Evolutionary conservation across 2,329 filamentous ascomycete species (phyloP).

Genomic region (Penicillium psychrosexuale): DNA sequence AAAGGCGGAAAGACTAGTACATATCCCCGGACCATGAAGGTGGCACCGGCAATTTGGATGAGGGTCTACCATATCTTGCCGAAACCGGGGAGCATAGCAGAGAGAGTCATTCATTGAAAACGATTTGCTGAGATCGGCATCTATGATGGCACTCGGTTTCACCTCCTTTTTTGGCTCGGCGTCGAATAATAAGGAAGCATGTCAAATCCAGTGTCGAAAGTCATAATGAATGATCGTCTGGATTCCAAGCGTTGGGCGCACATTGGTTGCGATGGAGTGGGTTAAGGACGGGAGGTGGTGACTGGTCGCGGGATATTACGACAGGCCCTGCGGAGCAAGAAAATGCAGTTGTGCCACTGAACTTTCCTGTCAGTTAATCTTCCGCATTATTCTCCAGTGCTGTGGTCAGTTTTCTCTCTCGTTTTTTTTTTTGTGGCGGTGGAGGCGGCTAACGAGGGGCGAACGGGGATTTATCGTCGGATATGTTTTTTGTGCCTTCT

Average conservation of each 20-base stretch:
- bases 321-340: slow-evolving; percentile 6
- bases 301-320: slow-evolving; percentile 10
- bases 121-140: slow-evolving; percentile 23
- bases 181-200: slow-evolving; percentile 19
- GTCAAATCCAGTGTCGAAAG: slow-evolving; percentile 13
- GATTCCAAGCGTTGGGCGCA: slow-evolving; percentile 19
- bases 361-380: neutral
- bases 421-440: slow-evolving; percentile 1
- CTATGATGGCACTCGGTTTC: slow-evolving; percentile 20
- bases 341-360: slow-evolving; percentile 2
- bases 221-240: slow-evolving; percentile 30
- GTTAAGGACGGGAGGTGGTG: neutral
- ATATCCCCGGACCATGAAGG: slow-evolving; percentile 13
- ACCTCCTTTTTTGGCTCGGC: slow-evolving; percentile 20
- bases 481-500: neutral
- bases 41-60: slow-evolving; percentile 21
- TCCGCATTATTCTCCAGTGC: neutral
- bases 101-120: neutral
- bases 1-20: slow-evolving; percentile 5
- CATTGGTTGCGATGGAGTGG: slow-evolving; percentile 12
- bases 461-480: neutral
- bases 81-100: neutral
- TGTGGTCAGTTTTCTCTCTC: neutral
- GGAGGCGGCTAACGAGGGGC: slow-evolving; percentile 7
- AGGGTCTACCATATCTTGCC: neutral